Base-by-base conservation (phyloP, 2,329 filamentous ascomycete genomes). In the Cercospora sesami region DNA sequence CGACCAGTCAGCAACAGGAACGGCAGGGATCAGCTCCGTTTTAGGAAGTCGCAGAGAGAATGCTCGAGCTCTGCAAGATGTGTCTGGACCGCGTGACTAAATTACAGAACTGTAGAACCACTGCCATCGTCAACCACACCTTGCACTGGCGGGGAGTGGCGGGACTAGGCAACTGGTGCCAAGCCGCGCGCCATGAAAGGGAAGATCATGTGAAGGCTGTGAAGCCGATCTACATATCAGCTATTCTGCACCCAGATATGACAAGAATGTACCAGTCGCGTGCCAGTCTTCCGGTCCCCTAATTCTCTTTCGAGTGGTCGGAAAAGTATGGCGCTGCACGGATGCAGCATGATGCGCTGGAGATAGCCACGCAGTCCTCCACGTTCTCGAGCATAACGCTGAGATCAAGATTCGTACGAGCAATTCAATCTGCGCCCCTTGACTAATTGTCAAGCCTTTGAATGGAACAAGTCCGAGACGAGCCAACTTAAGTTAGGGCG, bases 401-500 rank as follows among this genome's bases (percentile, higher is more conserved):
- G 33, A 66, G 68, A 71, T 39, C 59, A 67, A 66, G 69, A 48
- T 62, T 66, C 67, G 55, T 62, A 68, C 68, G 55, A 68, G 77
- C 76, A 73, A 73, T 75, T 86, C 75, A 73, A 86, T 97, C 85
- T 97, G 85, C 92, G 93, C 93, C 96, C 91, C 89, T 88, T 91
- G 93, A 97, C 93, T 95, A 89, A 94, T 95, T 89, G 90, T 89
- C 92, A 93, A 88, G 87, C 89, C 89, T 94, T 87, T 87, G 91
- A 86, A 64, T 45, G 62, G 36, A 59, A 59, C 53, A 57, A 59
- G 53, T 53, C 62, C 62, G 85, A 84, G 84, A 88, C 86, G 87
- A 93, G 92, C 87, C 92, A 96, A 95, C 93, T 97, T 91, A 97
- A 96, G 90, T 91, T 91, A 90, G 91, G 94, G 93, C 93, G 55